phyloP scores from a whole-genome alignment of 2,329 filamentous ascomycete species.

The Fusarium sacchari region DNA sequence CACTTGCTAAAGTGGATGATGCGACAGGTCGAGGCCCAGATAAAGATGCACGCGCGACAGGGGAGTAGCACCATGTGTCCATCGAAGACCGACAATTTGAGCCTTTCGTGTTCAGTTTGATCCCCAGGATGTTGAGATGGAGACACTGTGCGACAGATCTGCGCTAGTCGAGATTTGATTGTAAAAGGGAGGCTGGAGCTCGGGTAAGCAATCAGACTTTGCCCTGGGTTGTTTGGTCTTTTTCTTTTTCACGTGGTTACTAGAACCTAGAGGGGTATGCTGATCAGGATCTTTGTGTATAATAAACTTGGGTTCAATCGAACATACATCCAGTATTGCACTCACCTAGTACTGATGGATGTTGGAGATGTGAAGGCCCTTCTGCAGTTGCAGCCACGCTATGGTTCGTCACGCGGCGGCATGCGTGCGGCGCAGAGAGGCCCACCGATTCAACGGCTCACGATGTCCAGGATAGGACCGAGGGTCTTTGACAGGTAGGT shows the following conservation, averaged over 20 bases:
- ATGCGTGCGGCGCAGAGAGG: constrained; percentile 42
- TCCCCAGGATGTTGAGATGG: constrained; percentile 27
- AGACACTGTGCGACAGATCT: constrained; percentile 45
- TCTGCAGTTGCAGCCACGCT: constrained; percentile 15
- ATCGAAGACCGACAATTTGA: constrained; percentile 26
- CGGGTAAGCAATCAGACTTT: constrained; percentile 7
- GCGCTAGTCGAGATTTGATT: constrained; percentile 45
- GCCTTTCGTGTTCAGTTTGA: constrained; percentile 42
- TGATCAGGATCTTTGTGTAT: not conserved
- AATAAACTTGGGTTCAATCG: not conserved
- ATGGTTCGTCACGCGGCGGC: constrained; percentile 43
- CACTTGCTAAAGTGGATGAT: constrained; percentile 40
- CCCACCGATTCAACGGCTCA: constrained; percentile 41
- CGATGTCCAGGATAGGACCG: constrained; percentile 30
- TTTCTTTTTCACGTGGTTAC: constrained; percentile 9
- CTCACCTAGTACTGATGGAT: not conserved
- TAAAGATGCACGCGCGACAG: constrained; percentile 35
- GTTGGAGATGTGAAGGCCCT: not conserved
- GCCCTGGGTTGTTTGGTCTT: not conserved
- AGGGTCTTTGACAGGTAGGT: constrained; percentile 11
- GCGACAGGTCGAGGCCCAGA: constrained; percentile 43
- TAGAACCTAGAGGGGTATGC: constrained; percentile 17
- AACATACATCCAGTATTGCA: not conserved
- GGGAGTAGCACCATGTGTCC: constrained; percentile 40
- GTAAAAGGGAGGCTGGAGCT: constrained; percentile 36